phyloP scores from a whole-genome alignment of 345 rosid genomes.

The Draba incana region DNA sequence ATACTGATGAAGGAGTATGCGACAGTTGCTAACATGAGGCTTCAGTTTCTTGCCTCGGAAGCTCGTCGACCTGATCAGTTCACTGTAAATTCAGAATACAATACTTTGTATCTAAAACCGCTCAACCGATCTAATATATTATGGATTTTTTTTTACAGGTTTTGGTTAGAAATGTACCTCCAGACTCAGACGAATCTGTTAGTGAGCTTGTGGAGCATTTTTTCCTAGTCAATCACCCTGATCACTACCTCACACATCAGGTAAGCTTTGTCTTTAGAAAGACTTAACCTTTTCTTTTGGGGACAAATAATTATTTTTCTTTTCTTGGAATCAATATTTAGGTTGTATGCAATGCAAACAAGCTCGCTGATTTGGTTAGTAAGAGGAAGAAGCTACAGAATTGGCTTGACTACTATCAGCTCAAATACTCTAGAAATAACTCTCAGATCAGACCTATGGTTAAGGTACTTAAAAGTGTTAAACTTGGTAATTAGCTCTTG shows the following conservation, averaged over 20 bases:
- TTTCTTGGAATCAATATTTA: constrained; percentile 33
- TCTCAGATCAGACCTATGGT: constrained; percentile 50
- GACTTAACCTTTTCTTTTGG: neutral
- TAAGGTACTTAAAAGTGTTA: constrained; percentile 58
- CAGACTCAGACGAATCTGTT: constrained; percentile 76
- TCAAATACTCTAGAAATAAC: constrained; percentile 60
- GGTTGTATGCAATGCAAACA: constrained; percentile 89
- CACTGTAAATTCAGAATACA: constrained; percentile 53
- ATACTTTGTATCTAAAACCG: neutral
- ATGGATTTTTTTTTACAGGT: constrained; percentile 47
- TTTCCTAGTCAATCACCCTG: constrained; percentile 83
- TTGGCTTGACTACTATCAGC: constrained; percentile 86
- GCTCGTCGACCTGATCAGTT: constrained; percentile 88
- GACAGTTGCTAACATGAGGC: constrained; percentile 75
- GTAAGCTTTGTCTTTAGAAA: constrained; percentile 39
- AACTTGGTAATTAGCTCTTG: constrained; percentile 13
- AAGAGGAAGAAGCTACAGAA: constrained; percentile 71
- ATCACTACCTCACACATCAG: constrained; percentile 77
- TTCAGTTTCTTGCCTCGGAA: constrained; percentile 84
- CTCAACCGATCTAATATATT: neutral
- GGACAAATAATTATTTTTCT: neutral
- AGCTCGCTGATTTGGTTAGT: constrained; percentile 74
- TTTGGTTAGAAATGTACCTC: constrained; percentile 80
- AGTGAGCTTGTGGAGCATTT: constrained; percentile 88
- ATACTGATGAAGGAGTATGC: constrained; percentile 81